These are phyloP conservation scores for Artomyces pyxidatus DNA, from an alignment of 768 basidiomycete genomes.

Conservation along the genomic window DNA sequence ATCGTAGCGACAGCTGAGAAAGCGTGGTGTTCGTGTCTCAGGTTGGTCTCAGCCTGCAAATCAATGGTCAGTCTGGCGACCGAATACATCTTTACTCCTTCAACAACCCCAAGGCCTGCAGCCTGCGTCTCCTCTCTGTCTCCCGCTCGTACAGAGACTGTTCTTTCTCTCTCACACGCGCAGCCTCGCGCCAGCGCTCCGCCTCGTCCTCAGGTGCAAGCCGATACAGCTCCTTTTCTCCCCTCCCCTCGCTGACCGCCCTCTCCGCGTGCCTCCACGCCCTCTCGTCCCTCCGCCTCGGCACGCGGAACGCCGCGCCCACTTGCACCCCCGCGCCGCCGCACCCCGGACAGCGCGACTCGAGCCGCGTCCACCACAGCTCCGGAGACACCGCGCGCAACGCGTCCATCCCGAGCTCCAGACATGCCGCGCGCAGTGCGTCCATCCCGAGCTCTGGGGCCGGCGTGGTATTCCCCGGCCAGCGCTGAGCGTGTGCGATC, in stretches of 20 bases:
- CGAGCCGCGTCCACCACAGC: neutral
- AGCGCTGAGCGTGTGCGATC: too few relatives aligned
- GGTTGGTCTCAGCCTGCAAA: too few relatives aligned
- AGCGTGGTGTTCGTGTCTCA: too few relatives aligned
- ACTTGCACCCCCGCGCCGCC: neutral
- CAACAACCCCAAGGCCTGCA: neutral
- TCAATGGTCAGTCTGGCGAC: too few relatives aligned
- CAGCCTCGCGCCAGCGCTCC: neutral
- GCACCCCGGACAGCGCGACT: neutral
- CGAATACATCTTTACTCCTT: too few relatives aligned
- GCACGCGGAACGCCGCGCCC: neutral
- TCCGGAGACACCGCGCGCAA: neutral
- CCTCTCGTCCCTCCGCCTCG: neutral
- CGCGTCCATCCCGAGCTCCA: neutral
- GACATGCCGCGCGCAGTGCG: neutral
- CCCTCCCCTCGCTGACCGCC: neutral
- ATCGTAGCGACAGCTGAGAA: too few relatives aligned
- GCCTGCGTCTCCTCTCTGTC: neutral
- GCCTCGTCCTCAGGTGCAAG: neutral
- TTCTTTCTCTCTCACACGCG: neutral
- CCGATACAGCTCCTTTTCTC: neutral
- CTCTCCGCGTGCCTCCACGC: neutral
- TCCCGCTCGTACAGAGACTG: neutral
- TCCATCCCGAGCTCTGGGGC: neutral
- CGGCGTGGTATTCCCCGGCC: too few relatives aligned